Base-by-base conservation (phyloP, 495 filamentous ascomycete genomes). In the Endocarpon pusillum region DNA sequence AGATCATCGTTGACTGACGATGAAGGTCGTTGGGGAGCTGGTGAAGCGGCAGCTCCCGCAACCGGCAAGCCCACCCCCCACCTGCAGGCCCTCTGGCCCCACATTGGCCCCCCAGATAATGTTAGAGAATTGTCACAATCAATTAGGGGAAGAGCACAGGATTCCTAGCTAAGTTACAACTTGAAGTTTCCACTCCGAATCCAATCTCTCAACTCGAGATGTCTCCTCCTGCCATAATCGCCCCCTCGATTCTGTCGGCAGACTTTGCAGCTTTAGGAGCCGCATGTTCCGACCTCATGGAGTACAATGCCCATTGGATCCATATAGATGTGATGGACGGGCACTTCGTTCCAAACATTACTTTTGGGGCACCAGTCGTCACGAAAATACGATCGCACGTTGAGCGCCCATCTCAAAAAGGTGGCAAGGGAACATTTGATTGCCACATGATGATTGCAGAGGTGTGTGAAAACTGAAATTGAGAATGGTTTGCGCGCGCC, bases 401-500 rank as follows among this genome's bases (percentile, higher is more conserved):
- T 35, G 73, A 75, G 27, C 61, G 67, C 17, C 77, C 68, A 2
- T 52, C 45, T 26, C 41, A 56, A 38, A 57, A 61, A 22, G 55
- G 72, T 42, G 80, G 77, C 3, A 77, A 72, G 46, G 89, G 89
- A 17, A 94, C 89, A 19, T 97, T 97, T 47, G 89, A 97, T 57
- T 97, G 89, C 69, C 89, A 97, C 54, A 96, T 97, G 91, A 97
- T 97, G 89, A 92, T 97, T 46, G 75, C 79, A 45, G 89, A 97
- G 81, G 85, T 89, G 21, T 33, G 50, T 31, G 28, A 31, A 14
- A 5, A 5, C 28, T 14, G 5, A n/a, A n/a, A n/a, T n/a, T n/a
- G n/a, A n/a, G n/a, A 17, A n/a, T 31, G 12, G 4, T 7, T 31
- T 8, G 28, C 28, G 28, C 28, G 28, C 28, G 28, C 28, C 28